phyloP scores from a whole-genome alignment of 225 moss, liverwort and hornwort genomes.

The Pleurozium schreberi region DNA sequence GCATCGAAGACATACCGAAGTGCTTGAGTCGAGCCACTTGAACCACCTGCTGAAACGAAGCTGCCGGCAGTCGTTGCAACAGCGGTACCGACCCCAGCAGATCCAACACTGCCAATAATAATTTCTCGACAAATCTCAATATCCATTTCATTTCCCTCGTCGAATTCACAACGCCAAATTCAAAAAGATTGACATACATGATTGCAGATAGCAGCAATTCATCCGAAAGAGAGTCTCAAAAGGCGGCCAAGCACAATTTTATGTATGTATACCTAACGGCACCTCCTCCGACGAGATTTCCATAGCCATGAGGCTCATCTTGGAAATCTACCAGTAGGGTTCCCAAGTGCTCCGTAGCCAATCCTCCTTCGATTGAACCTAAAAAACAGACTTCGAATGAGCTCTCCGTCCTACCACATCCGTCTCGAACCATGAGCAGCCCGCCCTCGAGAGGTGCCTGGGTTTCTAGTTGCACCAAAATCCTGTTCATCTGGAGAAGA shows the following conservation, averaged over 20 bases:
- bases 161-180: neutral
- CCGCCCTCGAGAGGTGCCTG: neutral
- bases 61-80: conserved; percentile 29
- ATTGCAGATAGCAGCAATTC: neutral
- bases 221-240: neutral
- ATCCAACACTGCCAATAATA: conserved; percentile 14
- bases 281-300: neutral
- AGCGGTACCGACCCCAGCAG: conserved; percentile 33
- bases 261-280: neutral
- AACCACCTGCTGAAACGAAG: conserved; percentile 12
- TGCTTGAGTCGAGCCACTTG: conserved; percentile 7
- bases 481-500: neutral
- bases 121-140: neutral
- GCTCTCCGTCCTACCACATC: neutral
- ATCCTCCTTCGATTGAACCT: neutral
- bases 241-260: neutral
- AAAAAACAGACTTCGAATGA: neutral
- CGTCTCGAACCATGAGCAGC: neutral
- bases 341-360: neutral
- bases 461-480: neutral
- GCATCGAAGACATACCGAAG: conserved; percentile 5
- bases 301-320: neutral
- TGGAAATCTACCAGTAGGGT: neutral
- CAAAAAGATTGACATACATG: neutral
- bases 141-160: neutral